A percentile compares a stretch with the other conserved stretches of the same genome.
These are phyloP conservation scores for Populus euphratica DNA, from an alignment of 345 rosid genomes.

Conservation along the genomic window DNA sequence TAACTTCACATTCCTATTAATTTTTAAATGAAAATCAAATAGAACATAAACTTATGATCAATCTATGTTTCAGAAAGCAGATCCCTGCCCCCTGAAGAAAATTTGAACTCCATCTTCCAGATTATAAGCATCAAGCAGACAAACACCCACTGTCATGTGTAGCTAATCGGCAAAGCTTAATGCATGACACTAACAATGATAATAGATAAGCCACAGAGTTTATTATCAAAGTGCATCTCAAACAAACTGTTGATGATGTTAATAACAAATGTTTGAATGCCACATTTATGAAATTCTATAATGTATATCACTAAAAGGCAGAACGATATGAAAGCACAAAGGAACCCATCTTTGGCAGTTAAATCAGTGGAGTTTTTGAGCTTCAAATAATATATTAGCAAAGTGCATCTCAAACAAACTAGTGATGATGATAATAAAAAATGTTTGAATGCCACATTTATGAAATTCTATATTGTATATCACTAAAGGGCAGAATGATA, in stretches of 20 bases:
- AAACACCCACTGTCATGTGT: background rate
- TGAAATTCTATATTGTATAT: background rate
- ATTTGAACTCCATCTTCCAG: background rate
- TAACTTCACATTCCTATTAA: background rate
- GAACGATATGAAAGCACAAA: background rate
- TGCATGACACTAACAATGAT: background rate
- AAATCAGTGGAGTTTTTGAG: background rate
- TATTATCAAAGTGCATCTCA: background rate
- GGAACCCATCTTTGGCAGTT: background rate
- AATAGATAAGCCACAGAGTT: slow-evolving; percentile 1
- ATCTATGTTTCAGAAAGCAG: background rate
- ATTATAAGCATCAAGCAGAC: background rate
- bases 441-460: background rate
- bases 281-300: background rate
- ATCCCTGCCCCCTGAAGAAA: background rate
- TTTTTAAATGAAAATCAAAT: background rate
- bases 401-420: background rate
- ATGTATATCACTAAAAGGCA: background rate
- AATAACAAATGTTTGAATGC: background rate
- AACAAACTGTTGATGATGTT: background rate
- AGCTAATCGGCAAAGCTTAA: background rate
- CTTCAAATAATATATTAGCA: slow-evolving; percentile 22
- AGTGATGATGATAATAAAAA: background rate
- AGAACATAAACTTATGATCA: background rate
- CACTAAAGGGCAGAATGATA: background rate